phyloP scores from a whole-genome alignment of 169 alveolate species.

The Cryptosporidium viatorum region DNA sequence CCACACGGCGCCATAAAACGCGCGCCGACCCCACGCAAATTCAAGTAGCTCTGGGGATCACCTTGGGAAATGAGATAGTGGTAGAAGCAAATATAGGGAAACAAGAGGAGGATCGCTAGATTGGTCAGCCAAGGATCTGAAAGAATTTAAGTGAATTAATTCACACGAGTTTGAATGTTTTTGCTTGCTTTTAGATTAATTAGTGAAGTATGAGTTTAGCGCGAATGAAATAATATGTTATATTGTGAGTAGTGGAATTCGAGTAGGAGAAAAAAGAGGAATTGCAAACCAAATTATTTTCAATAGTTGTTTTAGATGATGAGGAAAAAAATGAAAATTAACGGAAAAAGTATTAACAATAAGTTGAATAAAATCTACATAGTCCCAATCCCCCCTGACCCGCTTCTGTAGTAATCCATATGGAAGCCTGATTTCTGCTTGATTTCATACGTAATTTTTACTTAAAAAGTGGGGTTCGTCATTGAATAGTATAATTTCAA shows the following conservation, averaged over 20 bases:
- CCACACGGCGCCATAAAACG: not conserved
- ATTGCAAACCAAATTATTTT: not conserved
- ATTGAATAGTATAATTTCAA: slow-evolving; percentile 55
- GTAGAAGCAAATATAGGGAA: not conserved
- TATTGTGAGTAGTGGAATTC: not conserved
- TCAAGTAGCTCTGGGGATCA: not conserved
- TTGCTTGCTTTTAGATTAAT: not conserved
- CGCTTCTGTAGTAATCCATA: slow-evolving; percentile 72
- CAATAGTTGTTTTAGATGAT: not conserved
- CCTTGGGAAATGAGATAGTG: not conserved
- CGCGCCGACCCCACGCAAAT: not conserved
- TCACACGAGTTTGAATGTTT: not conserved
- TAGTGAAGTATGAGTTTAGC: not conserved
- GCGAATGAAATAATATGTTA: not conserved
- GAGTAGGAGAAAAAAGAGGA: not conserved
- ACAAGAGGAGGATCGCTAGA: not conserved
- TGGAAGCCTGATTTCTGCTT: slow-evolving; percentile 68
- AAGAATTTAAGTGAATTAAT: not conserved
- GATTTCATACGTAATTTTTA: slow-evolving; percentile 76
- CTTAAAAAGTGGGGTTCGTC: slow-evolving; percentile 77
- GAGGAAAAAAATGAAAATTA: not conserved
- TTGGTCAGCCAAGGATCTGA: not conserved
- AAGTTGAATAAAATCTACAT: not conserved
- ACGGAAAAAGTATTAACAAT: not conserved
- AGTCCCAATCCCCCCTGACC: slow-evolving; percentile 69